Percentiles rank a stretch among this genome's conserved stretches.
These are phyloP conservation scores for Rhipidocladum racemiflorum DNA, from an alignment of 176 grass and related monocot species.

Conservation along the genomic window DNA sequence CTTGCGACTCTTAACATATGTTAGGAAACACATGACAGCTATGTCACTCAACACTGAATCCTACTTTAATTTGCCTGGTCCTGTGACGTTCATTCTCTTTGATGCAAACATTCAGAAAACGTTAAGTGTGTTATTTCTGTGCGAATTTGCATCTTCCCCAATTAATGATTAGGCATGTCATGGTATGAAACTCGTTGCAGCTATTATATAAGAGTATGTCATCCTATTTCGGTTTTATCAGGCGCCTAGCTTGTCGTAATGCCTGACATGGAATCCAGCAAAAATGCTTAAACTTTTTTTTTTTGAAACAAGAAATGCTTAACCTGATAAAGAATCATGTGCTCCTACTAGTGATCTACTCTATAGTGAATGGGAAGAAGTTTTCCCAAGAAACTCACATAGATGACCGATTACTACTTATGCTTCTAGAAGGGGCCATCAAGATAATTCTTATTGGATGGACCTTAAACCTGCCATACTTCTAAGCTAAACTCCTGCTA, in stretches of 20 bases:
- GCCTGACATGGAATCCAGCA: neutral
- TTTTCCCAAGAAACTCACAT: neutral
- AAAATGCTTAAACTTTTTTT: no score
- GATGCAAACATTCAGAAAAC: neutral
- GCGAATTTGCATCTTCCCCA: neutral
- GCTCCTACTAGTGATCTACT: neutral
- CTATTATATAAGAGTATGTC: neutral
- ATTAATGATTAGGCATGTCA: neutral
- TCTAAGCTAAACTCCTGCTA: neutral
- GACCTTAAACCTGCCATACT: conserved; percentile 2
- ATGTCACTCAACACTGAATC: neutral
- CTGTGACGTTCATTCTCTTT: neutral
- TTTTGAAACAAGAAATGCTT: neutral
- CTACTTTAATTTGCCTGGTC: neutral
- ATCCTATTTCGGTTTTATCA: neutral
- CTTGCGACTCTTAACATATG: neutral
- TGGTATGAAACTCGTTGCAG: neutral
- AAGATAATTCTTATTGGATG: neutral
- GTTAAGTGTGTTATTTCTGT: neutral
- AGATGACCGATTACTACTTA: neutral
- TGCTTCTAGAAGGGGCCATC: neutral
- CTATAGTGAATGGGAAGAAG: neutral
- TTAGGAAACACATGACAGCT: neutral
- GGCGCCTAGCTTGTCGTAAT: neutral
- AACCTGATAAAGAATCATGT: neutral